These are phyloP conservation scores for baker's yeast (Saccharomyces cerevisiae) DNA, from an alignment of 805 yeast species.

Conservation along the genomic window DNA sequence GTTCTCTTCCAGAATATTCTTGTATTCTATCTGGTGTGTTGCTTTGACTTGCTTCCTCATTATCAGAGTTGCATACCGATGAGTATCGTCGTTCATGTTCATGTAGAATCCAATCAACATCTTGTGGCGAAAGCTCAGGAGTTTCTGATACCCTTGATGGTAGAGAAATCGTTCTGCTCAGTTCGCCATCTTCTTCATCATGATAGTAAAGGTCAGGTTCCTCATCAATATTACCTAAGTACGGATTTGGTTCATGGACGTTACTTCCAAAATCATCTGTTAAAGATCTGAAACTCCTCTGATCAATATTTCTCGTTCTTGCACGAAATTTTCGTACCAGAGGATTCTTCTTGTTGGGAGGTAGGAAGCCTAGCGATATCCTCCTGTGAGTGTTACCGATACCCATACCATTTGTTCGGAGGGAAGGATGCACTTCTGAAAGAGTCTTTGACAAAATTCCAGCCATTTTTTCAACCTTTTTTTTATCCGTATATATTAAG, in stretches of 20 bases:
- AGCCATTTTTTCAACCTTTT: slow-evolving; percentile 14
- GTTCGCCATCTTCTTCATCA: slow-evolving; percentile 29
- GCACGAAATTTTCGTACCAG: slow-evolving; percentile 29
- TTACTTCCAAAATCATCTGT: slow-evolving; percentile 32
- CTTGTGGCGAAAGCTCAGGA: slow-evolving; percentile 27
- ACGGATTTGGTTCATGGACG: slow-evolving; percentile 18
- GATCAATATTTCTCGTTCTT: slow-evolving; percentile 18
- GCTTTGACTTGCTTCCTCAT: slow-evolving; percentile 12
- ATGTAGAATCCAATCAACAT: slow-evolving; percentile 33
- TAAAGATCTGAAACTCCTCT: slow-evolving; percentile 34
- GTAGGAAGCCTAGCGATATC: slow-evolving; percentile 32
- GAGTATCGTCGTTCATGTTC: slow-evolving; percentile 36
- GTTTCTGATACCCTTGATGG: slow-evolving; percentile 35
- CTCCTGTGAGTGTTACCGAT: slow-evolving; percentile 35
- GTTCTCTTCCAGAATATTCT: slow-evolving; percentile 13
- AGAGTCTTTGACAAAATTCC: slow-evolving; percentile 23
- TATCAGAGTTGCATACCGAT: slow-evolving; percentile 20
- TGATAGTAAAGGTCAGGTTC: slow-evolving; percentile 17
- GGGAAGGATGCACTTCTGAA: slow-evolving; percentile 33
- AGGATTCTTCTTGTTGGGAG: slow-evolving; percentile 37
- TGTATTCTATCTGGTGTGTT: slow-evolving; percentile 6
- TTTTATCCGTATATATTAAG: neutral
- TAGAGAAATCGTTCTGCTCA: slow-evolving; percentile 35
- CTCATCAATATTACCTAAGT: slow-evolving; percentile 20
- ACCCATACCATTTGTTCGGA: slow-evolving; percentile 36